phyloP scores from a whole-genome alignment of 2,329 filamentous ascomycete species.

The Stagonosporopsis tanaceti region DNA sequence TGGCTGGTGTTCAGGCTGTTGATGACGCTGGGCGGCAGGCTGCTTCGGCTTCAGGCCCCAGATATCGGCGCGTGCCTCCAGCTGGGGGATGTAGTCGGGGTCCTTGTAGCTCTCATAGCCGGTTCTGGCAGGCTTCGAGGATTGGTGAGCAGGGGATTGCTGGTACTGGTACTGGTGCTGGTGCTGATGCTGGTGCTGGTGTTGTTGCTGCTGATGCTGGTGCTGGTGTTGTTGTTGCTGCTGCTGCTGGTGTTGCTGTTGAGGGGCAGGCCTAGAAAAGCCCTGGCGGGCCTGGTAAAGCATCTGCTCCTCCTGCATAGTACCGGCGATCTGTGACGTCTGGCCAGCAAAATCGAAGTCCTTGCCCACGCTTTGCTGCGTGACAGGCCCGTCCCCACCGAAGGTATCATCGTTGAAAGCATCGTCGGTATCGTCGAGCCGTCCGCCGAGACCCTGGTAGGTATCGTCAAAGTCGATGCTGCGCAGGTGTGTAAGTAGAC shows the following conservation, averaged over 20 bases:
- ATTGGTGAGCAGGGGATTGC: conserved; percentile 54
- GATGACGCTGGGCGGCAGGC: conserved; percentile 48
- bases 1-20: conserved; percentile 32
- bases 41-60: conserved; percentile 81
- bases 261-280: conserved; percentile 55
- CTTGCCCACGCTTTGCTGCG: conserved; percentile 72
- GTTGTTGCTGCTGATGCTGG: conserved; percentile 57
- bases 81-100: conserved; percentile 82
- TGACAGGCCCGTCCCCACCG: conserved; percentile 59
- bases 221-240: conserved; percentile 64
- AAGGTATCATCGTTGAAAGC: conserved; percentile 98
- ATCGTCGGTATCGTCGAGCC: conserved; percentile 90
- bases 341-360: conserved; percentile 98
- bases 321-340: conserved; percentile 85
- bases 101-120: conserved; percentile 94
- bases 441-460: conserved; percentile 91
- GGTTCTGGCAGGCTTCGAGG: conserved; percentile 71
- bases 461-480: conserved; percentile 94
- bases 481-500: conserved; percentile 56
- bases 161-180: conserved; percentile 57
- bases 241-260: conserved; percentile 59
- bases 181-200: conserved; percentile 59
- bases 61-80: conserved; percentile 90
- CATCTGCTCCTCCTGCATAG: conserved; percentile 89
- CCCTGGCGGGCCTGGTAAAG: conserved; percentile 77